These are phyloP conservation scores for Alternaria sp. DNA, from an alignment of 2,329 filamentous ascomycete species.

Conservation along the genomic window DNA sequence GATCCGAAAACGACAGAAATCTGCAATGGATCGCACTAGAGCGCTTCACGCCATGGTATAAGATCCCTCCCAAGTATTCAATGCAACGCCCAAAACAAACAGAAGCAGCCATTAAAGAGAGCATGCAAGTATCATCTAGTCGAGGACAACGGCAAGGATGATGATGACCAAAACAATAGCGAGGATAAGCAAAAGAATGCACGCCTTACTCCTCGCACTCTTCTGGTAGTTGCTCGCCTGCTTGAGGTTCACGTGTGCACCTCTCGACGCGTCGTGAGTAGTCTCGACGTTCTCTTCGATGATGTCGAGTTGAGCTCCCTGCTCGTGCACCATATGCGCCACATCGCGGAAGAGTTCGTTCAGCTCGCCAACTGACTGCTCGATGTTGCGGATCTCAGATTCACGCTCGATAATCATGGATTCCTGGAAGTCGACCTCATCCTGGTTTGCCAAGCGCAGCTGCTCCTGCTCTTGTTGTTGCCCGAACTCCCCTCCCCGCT, in stretches of 20 bases:
- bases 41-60: slow-evolving; percentile 20
- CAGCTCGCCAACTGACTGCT: slow-evolving; percentile 92
- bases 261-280: slow-evolving; percentile 80
- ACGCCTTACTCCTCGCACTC: slow-evolving; percentile 92
- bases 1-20: slow-evolving; percentile 1
- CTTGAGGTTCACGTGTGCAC: slow-evolving; percentile 85
- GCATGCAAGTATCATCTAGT: slow-evolving; percentile 56
- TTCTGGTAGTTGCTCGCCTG: slow-evolving; percentile 93
- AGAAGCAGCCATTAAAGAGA: neutral
- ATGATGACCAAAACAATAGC: slow-evolving; percentile 90
- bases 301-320: slow-evolving; percentile 86
- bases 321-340: slow-evolving; percentile 95
- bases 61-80: slow-evolving; percentile 10
- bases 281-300: slow-evolving; percentile 90
- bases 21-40: slow-evolving; percentile 3
- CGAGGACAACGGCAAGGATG: slow-evolving; percentile 83
- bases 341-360: slow-evolving; percentile 98
- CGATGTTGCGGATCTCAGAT: slow-evolving; percentile 95
- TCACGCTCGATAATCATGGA: slow-evolving; percentile 95
- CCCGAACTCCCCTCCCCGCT: slow-evolving; percentile 53
- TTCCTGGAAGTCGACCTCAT: slow-evolving; percentile 98
- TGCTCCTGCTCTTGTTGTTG: slow-evolving; percentile 71
- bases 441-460: slow-evolving; percentile 83
- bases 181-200: slow-evolving; percentile 88
- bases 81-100: slow-evolving; percentile 18